Base-by-base conservation (phyloP, 208 protist genomes). In the Leishmania tarentolae region DNA sequence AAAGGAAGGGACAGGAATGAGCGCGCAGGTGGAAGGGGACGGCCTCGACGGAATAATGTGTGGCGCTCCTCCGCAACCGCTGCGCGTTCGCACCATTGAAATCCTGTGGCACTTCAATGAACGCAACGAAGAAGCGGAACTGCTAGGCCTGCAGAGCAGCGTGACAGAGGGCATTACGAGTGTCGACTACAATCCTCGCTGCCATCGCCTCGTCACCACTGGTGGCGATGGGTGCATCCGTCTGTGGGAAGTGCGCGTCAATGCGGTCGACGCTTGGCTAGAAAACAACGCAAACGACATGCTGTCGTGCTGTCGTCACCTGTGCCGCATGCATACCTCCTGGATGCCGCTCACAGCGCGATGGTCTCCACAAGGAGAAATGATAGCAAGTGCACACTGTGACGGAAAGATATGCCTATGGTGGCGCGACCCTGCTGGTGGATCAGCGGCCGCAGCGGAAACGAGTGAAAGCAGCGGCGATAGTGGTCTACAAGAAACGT, bases 21-120 rank as follows among this genome's bases (percentile, higher is more conserved):
- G 66, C 15, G 7, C 44, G 1, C 31, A n/a, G 1, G 68, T 35
- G 21, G 44, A 21, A 31, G 31, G 65, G 3, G 56, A 44, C 17
- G 21, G 37, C 24, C 40, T 28, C 3, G 69, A n/a, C 4, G 72
- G 3, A 44, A 78, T 61, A 13, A 28, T 37, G 21, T 37, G 13
- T 21, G 31, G 42, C 50, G 63, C 61, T 15, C 7, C 68, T 50
- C 69, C 72, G 15, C 66, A 83, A 28, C 80, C 84, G 19, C 89
- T 96, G n/a, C 86, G 88, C 21, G 94, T 91, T 5, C 91, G 91
- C 68, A 97, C 94, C 46, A 88, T 97, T 15, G 92, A 97, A 65
- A 80, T 97, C 52, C 82, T 96, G 7, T 97, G 94, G 94, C 94
- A 97, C 88, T 93, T 83, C 81, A 87, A 91, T 40, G 92, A 96